These are phyloP conservation scores for Zangia roseola DNA, from an alignment of 768 basidiomycete genomes.

Conservation along the genomic window DNA sequence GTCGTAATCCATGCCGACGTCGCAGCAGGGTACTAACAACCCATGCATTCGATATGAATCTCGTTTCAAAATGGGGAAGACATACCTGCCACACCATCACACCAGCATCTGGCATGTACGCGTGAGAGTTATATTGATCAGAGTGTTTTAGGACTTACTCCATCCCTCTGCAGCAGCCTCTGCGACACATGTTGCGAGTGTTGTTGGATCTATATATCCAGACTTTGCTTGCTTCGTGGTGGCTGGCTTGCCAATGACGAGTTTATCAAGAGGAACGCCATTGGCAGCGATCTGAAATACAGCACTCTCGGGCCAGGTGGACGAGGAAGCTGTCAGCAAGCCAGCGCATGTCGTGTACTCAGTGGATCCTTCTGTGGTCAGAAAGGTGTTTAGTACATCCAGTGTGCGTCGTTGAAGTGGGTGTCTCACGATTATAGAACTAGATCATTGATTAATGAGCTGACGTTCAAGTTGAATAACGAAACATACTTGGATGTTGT, in stretches of 20 bases:
- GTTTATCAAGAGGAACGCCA: constrained; percentile 46
- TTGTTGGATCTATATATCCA: constrained; percentile 57
- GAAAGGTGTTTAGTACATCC: not conserved
- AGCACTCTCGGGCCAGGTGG: constrained; percentile 59
- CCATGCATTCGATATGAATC: too few relatives aligned
- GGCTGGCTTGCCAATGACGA: constrained; percentile 57
- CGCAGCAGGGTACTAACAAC: constrained; percentile 39
- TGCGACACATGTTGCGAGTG: constrained; percentile 57
- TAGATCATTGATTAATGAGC: not conserved
- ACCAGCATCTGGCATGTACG: constrained; percentile 39
- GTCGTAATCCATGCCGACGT: constrained; percentile 38
- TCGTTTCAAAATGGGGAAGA: not conserved
- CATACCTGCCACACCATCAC: constrained; percentile 45
- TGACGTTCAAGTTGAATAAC: not conserved
- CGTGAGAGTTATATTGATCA: too few relatives aligned
- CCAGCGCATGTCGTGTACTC: constrained; percentile 65
- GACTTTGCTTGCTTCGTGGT: constrained; percentile 42
- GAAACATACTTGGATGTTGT: constrained; percentile 40
- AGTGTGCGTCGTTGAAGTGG: not conserved
- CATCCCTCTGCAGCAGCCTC: constrained; percentile 64
- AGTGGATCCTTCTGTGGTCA: constrained; percentile 51
- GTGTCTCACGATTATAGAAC: constrained; percentile 30
- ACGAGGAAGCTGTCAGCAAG: constrained; percentile 58
- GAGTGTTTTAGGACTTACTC: constrained; percentile 56
- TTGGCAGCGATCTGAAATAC: constrained; percentile 50